These are phyloP conservation scores for Alnus glutinosa DNA, from an alignment of 306 rosid genomes.

Conservation along the genomic window DNA sequence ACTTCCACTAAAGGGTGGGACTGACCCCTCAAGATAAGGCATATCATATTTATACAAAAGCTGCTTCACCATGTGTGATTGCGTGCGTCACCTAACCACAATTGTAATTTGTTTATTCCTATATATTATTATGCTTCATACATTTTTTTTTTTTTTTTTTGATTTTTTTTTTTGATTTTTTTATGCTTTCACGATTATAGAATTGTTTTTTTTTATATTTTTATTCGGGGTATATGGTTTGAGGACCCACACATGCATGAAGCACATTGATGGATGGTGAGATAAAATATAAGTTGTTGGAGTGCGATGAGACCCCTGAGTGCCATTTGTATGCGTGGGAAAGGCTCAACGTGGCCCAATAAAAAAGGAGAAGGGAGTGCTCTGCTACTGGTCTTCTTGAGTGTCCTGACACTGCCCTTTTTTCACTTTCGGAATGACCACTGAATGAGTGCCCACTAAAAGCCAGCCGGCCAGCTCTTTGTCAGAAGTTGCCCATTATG, in stretches of 20 bases:
- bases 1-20: neutral
- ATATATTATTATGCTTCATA: neutral
- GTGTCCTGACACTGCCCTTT: neutral
- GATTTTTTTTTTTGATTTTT: no score
- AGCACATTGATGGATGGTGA: no score
- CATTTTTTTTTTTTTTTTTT: no score
- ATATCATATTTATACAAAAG: neutral
- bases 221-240: no score
- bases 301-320: conserved; percentile 9
- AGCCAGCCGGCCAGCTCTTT: neutral
- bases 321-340: conserved; percentile 12
- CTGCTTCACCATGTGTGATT: neutral
- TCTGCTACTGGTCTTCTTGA: neutral
- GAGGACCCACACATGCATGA: neutral
- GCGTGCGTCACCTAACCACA: neutral
- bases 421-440: conserved; percentile 1
- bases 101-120: neutral
- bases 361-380: conserved; percentile 1
- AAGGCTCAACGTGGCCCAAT: conserved; percentile 1
- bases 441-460: conserved; percentile 11
- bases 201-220: no score
- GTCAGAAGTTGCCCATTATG: conserved; percentile 1
- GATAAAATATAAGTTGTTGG: neutral
- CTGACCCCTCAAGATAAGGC: neutral
- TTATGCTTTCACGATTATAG: no score